A percentile compares a stretch with the other conserved stretches of the same genome.
phyloP scores from a whole-genome alignment of 2,329 filamentous ascomycete genomes.

The Cadophora luteo-olivacea region DNA sequence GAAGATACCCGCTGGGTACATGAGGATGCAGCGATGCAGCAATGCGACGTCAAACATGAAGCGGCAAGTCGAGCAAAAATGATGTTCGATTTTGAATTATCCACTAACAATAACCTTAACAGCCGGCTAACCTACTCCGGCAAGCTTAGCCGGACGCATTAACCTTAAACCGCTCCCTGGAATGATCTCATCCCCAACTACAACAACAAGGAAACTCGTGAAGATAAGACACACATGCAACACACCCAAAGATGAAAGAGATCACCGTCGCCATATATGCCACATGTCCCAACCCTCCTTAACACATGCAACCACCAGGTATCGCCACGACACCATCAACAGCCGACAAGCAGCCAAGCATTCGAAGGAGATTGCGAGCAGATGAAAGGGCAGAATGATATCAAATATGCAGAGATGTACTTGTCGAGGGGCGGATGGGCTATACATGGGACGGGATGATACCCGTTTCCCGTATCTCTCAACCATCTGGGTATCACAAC shows the following conservation, averaged over 20 bases:
- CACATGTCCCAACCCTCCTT: neutral
- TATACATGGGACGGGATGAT: neutral
- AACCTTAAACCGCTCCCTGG: neutral
- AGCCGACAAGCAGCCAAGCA: neutral
- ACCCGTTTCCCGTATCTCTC: neutral
- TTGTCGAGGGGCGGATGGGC: neutral
- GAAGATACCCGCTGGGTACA: neutral
- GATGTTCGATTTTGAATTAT: constrained; percentile 10
- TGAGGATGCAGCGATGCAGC: neutral
- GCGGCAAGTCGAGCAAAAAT: neutral
- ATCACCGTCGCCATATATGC: neutral
- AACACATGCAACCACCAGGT: neutral
- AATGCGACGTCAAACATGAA: neutral
- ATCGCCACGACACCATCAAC: neutral
- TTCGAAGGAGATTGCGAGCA: neutral
- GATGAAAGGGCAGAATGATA: neutral
- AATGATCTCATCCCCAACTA: neutral
- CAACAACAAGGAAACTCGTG: neutral
- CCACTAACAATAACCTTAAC: constrained; percentile 6
- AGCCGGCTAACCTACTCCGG: constrained; percentile 11
- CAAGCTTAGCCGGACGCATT: neutral
- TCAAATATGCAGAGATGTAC: neutral
- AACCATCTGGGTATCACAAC: neutral
- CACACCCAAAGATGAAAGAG: neutral
- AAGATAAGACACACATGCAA: neutral